These are phyloP conservation scores for Carpinus viminea DNA, from an alignment of 306 rosid genomes.

Conservation along the genomic window DNA sequence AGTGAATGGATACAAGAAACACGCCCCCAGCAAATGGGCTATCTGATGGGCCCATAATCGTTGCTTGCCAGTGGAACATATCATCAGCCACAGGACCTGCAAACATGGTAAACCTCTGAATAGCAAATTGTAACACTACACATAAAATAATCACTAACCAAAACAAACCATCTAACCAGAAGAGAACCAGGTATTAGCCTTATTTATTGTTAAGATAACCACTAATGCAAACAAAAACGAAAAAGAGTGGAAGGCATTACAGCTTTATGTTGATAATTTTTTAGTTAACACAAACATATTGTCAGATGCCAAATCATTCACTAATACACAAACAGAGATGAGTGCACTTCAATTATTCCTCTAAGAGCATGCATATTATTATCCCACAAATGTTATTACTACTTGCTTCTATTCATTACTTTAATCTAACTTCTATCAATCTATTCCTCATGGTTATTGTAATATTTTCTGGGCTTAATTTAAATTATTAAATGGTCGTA, in stretches of 20 bases:
- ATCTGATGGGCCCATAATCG: slow-evolving; percentile 58
- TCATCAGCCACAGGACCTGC: slow-evolving; percentile 54
- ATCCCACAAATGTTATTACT: background rate
- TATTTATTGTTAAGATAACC: too few species aligned
- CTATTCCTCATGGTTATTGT: background rate
- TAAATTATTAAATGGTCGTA: background rate
- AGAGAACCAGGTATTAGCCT: background rate
- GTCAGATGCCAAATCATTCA: background rate
- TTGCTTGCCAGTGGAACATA: slow-evolving; percentile 61
- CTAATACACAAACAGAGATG: background rate
- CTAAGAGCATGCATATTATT: background rate
- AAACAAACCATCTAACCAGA: slow-evolving; percentile 3
- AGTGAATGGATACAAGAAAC: slow-evolving; percentile 58
- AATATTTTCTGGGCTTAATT: background rate
- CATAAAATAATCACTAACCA: background rate
- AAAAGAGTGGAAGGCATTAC: too few species aligned
- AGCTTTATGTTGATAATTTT: background rate
- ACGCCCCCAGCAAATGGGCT: slow-evolving; percentile 66
- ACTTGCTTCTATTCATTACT: background rate
- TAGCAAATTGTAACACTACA: background rate
- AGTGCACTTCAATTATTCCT: background rate
- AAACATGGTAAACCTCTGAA: background rate
- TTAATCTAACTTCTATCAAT: background rate
- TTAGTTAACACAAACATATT: background rate
- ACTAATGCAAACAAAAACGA: too few species aligned